Evolutionary conservation across 768 basidiomycete genomes (phyloP), one percentile per base, ranked within the genome.

Genomic region (Kwoniella heveanensis): DNA sequence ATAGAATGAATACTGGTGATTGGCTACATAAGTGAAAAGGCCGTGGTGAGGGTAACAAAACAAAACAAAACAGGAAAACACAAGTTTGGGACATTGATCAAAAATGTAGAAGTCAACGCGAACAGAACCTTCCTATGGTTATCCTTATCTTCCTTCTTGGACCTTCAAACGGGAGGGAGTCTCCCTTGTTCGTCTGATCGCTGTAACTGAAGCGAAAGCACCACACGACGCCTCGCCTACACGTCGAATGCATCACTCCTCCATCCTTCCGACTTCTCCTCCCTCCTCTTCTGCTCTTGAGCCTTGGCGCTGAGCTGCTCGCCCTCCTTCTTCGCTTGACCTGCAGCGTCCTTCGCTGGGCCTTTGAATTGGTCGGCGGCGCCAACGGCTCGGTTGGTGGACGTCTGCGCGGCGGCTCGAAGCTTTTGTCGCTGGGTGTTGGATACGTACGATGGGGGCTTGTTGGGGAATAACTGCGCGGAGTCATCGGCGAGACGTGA

Each of bases 181-280:
- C 32, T 6, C 24, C 24, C 51, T 30, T 24, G 32, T 30, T 21
- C 29, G 29, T 36, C 15, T 27, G 27, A 21, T n/a, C n/a, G n/a
- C n/a, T n/a, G n/a, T n/a, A n/a, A n/a, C n/a, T n/a, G n/a, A n/a
- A n/a, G n/a, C n/a, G n/a, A 54, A 32, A 32, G 30, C 53, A 17
- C 46, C 5, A 32, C 32, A 6, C 7, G 5, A 32, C 32, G 32
- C 32, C 7, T 32, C 29, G 25, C 17, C 61, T 66, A 79, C 17
- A 77, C 72, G 54, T 73, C 73, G 62, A 78, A 79, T 7, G 75
- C 75, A 24, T 79, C 78, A 24, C 58, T 66, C 60, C 78, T 73
- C 78, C 78, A 79, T 22, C 78, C 78, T 50, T 79, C 78, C 24
- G 59, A 63, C 61, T 65, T 67, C 26, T 58, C 62, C 66, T 78